Evolutionary conservation across 139 green algal species (phyloP).

Genomic region (Astrephomene gubernaculifera): DNA sequence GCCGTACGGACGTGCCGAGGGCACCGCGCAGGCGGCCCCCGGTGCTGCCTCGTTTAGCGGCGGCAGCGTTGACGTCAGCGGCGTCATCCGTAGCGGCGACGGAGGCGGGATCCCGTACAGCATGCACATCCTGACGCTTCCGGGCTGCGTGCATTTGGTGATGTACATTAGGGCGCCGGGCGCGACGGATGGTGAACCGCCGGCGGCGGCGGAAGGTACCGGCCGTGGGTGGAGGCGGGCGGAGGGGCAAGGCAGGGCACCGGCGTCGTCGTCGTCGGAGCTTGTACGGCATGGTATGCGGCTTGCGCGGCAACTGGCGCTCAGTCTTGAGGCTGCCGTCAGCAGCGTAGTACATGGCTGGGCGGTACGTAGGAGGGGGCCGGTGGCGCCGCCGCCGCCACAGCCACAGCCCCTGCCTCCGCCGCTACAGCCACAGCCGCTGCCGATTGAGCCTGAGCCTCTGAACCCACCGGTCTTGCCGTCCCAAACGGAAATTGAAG

Average conservation of each 20-base stretch:
- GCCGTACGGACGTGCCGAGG: neutral
- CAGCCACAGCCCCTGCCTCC: too few relatives aligned
- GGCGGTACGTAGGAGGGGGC: too few relatives aligned
- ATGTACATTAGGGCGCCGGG: neutral
- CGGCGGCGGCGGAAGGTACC: neutral
- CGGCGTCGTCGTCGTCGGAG: neutral
- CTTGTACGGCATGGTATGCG: neutral
- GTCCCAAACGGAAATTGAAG: too few relatives aligned
- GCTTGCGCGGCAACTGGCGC: neutral
- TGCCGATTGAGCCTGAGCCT: too few relatives aligned
- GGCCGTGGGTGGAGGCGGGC: neutral
- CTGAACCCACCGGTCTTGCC: too few relatives aligned
- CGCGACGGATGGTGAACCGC: neutral
- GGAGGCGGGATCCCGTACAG: neutral
- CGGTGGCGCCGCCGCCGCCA: too few relatives aligned
- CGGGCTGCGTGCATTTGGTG: conserved; percentile 2
- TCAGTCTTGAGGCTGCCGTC: neutral
- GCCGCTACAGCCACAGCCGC: too few relatives aligned
- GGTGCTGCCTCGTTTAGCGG: neutral
- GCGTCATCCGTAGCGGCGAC: neutral
- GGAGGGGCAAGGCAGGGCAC: neutral
- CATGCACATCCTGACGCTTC: neutral
- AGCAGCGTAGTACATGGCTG: too few relatives aligned
- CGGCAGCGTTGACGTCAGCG: neutral
- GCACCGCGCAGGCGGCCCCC: neutral